Evolutionary conservation across 2,329 filamentous ascomycete genomes (phyloP), one percentile per base, ranked within the genome.

Genomic region (Rachicladosporium sp.): DNA sequence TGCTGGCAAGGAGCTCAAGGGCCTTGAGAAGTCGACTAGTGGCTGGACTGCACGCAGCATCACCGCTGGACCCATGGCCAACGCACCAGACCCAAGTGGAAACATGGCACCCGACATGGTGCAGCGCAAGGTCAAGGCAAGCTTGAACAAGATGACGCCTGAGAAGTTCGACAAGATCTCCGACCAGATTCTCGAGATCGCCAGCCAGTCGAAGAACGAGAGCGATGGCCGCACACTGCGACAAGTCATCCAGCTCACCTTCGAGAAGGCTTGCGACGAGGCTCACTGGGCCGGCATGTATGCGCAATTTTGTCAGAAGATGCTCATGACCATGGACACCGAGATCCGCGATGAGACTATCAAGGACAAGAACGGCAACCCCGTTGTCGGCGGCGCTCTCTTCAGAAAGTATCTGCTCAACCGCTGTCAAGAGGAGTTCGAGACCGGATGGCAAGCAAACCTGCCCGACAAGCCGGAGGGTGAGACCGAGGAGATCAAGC

Each of bases 331-430:
- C 46, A 96, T 95, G 85, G 93, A 84, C 64, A 66, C 82, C 12
- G 89, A 95, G 35, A 93, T 98, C 59, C 86, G 87, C 54, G 91
- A 98, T 53, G 88, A 95, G 67, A 89, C 80, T 46, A 93, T 98
- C 62, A 80, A 78, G 50, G 91, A 98, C 69, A 93, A 86, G 73
- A 76, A 74, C 46, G 86, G 84, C 52, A 80, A 88, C 43, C 77
- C 93, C 42, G 88, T 96, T 50, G 84, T 82, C 50, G 91, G 91
- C 52, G 91, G 91, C 53, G 87, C 83, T 50, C 70, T 98, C 27
- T 98, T 98, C 85, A 78, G 91, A 55, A 98, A 98, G 68, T 98
- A 98, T 62, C 75, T 98, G 29, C 82, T 98, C 59, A 98, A 96
- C 71, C 79, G 91, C 54, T 98, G 91, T 64, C 91, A 98, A 65